Percentiles rank a stretch among this genome's conserved stretches.
These are phyloP conservation scores for Botrytis squamosa DNA, from an alignment of 2,329 filamentous ascomycete genomes.

Conservation along the genomic window DNA sequence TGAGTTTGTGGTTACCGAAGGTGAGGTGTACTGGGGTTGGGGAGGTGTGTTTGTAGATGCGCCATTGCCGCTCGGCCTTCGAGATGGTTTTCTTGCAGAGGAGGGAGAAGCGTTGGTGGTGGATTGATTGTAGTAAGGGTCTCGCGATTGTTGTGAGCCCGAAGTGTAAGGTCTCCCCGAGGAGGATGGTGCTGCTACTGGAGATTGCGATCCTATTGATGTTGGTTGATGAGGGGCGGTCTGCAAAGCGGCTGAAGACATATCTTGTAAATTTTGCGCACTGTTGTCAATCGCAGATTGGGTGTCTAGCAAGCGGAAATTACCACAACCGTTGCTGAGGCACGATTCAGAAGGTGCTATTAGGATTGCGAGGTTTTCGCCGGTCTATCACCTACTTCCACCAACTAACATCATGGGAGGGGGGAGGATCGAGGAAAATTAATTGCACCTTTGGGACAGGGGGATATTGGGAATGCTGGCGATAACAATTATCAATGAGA, in stretches of 20 bases:
- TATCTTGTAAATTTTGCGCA: conserved; percentile 43
- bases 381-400: conserved; percentile 42
- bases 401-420: conserved; percentile 48
- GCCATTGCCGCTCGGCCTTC: conserved; percentile 53
- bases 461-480: not conserved
- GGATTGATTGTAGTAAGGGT: conserved; percentile 50
- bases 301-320: conserved; percentile 17
- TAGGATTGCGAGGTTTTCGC: conserved; percentile 33
- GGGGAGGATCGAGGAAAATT: conserved; percentile 20
- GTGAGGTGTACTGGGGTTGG: conserved; percentile 36
- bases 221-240: conserved; percentile 55
- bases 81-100: conserved; percentile 52
- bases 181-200: conserved; percentile 45
- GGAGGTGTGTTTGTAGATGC: conserved; percentile 37
- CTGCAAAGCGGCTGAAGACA: conserved; percentile 65
- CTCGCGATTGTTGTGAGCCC: conserved; percentile 53
- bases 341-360: conserved; percentile 8
- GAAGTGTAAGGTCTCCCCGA: conserved; percentile 53
- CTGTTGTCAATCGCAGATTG: conserved; percentile 23
- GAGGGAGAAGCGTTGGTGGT: conserved; percentile 46
- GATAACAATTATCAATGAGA: conserved; percentile 5
- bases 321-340: conserved; percentile 15
- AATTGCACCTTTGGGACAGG: not conserved
- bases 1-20: conserved; percentile 28
- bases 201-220: conserved; percentile 48